Conservation (phyloP, 768 basidiomycete species). For the Lactarius quietus region DNA sequence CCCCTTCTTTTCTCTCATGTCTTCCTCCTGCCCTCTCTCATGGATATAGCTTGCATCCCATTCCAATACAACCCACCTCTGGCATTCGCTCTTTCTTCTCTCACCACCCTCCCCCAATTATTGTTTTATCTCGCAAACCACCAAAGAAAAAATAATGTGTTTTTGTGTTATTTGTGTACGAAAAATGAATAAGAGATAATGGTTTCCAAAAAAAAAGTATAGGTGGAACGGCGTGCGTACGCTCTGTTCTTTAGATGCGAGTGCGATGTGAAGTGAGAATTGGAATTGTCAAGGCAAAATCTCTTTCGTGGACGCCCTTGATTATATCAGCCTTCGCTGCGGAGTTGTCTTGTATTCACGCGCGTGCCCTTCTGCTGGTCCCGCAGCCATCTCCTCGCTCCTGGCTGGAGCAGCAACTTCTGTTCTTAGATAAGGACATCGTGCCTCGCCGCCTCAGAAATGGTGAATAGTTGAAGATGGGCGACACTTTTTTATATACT, state of each 20-base stretch:
- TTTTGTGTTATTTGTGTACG: background rate
- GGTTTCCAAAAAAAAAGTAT: background rate
- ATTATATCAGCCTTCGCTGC: too few species aligned
- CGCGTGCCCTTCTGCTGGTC: background rate
- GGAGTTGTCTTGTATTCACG: too few species aligned
- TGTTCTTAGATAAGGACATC: too few species aligned
- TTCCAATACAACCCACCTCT: background rate
- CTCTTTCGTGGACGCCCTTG: too few species aligned
- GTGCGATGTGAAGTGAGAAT: too few species aligned
- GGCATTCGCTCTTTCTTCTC: background rate
- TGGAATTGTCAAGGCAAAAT: too few species aligned
- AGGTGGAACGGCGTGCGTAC: too few species aligned
- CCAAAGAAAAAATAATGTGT: background rate
- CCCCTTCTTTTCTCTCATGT: background rate
- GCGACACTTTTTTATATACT: too few species aligned
- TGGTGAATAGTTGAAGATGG: too few species aligned
- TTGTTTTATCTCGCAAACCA: background rate
- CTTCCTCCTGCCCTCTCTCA: background rate
- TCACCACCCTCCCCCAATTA: background rate
- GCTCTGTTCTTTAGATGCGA: too few species aligned
- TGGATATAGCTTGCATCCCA: background rate
- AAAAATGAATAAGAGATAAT: background rate
- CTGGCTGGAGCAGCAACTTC: background rate
- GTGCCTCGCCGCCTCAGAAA: too few species aligned
- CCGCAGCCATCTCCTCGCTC: background rate